phyloP scores from a whole-genome alignment of 1,284 basidiomycete genomes.

The Papiliotrema laurentii region DNA sequence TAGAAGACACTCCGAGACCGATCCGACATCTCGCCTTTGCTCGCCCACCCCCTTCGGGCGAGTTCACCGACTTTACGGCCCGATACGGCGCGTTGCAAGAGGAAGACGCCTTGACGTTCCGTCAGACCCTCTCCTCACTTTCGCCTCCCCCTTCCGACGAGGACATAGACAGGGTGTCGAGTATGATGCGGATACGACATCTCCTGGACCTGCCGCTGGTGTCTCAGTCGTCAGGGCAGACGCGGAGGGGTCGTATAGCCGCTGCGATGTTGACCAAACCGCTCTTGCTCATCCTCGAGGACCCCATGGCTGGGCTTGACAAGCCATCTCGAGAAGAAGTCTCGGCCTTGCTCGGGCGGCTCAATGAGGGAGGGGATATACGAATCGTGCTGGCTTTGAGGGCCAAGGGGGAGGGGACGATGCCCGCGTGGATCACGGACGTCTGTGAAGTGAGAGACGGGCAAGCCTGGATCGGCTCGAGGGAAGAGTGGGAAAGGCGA shows the following conservation, averaged over 20 bases:
- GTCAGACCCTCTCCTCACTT: constrained; percentile 26
- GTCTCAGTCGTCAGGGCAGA: constrained; percentile 88
- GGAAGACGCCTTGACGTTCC: constrained; percentile 67
- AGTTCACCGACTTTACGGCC: constrained; percentile 87
- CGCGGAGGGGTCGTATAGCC: constrained; percentile 75
- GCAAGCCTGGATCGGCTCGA: constrained; percentile 52
- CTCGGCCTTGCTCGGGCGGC: constrained; percentile 30
- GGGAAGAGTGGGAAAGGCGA: constrained; percentile 45
- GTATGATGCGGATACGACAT: constrained; percentile 56
- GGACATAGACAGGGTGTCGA: constrained; percentile 37
- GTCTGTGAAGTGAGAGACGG: constrained; percentile 57
- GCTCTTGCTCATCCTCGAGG: constrained; percentile 72
- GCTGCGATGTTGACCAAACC: constrained; percentile 69
- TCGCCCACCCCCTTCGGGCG: constrained; percentile 60
- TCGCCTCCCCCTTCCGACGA: constrained; percentile 34
- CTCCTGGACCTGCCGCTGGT: constrained; percentile 76
- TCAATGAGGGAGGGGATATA: constrained; percentile 33
- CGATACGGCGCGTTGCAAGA: constrained; percentile 82
- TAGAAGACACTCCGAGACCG: constrained; percentile 55
- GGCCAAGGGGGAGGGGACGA: constrained; percentile 60
- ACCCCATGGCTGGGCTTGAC: constrained; percentile 57
- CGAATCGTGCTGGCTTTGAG: constrained; percentile 74
- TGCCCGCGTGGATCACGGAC: constrained; percentile 80
- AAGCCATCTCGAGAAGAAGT: constrained; percentile 39
- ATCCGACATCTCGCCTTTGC: constrained; percentile 70